These are phyloP conservation scores for Ustilago vetiveriae DNA, from an alignment of 1,284 basidiomycete genomes.

Conservation along the genomic window DNA sequence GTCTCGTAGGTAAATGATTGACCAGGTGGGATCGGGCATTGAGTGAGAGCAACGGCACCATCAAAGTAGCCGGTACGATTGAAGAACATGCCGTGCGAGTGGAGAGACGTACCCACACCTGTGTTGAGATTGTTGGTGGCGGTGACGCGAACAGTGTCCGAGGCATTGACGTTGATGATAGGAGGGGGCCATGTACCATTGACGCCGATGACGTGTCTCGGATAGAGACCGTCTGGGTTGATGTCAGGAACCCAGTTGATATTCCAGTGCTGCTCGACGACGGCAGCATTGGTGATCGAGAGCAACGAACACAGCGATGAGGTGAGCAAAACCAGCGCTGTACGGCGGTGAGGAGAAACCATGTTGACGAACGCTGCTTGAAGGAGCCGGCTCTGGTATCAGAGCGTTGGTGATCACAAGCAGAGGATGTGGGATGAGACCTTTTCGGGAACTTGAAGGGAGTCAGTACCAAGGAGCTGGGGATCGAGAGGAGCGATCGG, in stretches of 20 bases:
- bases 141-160: slow-evolving; percentile 57
- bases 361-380: slow-evolving; percentile 8
- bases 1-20: slow-evolving; percentile 52
- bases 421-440: background rate
- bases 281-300: slow-evolving; percentile 37
- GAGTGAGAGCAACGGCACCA: slow-evolving; percentile 58
- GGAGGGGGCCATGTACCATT: slow-evolving; percentile 61
- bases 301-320: slow-evolving; percentile 20
- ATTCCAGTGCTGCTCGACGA: slow-evolving; percentile 72
- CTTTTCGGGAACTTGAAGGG: too few species aligned
- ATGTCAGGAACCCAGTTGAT: slow-evolving; percentile 70
- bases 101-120: slow-evolving; percentile 51
- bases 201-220: slow-evolving; percentile 56
- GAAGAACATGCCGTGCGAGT: slow-evolving; percentile 65
- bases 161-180: slow-evolving; percentile 60
- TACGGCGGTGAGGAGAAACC: slow-evolving; percentile 11
- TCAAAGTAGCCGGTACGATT: slow-evolving; percentile 58
- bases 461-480: background rate
- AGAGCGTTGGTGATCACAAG: too few species aligned
- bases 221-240: slow-evolving; percentile 62
- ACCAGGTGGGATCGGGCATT: slow-evolving; percentile 65
- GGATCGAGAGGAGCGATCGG: background rate
- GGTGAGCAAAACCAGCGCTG: slow-evolving; percentile 23
- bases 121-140: slow-evolving; percentile 60
- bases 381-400: background rate